Conservation (phyloP, 768 basidiomycete genomes). For the Macrolepiota albuminosa region DNA sequence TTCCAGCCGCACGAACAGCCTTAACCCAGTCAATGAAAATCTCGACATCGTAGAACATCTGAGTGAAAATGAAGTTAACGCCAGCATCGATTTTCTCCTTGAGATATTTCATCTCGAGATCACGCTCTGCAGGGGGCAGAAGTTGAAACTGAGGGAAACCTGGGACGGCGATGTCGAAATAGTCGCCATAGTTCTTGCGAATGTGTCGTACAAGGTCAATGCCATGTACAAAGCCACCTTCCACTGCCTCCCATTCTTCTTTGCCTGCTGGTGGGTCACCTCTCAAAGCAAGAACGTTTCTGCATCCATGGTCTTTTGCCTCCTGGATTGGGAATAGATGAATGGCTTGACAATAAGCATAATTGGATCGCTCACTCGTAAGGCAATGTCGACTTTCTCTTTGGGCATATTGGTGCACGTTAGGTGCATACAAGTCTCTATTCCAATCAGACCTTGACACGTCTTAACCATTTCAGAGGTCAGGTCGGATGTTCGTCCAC, state of each 20-base stretch:
- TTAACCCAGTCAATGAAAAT: conserved; percentile 92
- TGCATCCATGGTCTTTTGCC: conserved; percentile 83
- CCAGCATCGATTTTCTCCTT: conserved; percentile 92
- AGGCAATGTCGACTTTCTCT: conserved; percentile 89
- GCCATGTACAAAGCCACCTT: conserved; percentile 86
- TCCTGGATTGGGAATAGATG: conserved; percentile 46
- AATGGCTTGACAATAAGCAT: conserved; percentile 4
- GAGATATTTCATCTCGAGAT: conserved; percentile 76
- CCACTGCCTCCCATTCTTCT: conserved; percentile 89
- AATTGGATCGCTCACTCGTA: conserved; percentile 53
- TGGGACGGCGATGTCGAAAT: conserved; percentile 93
- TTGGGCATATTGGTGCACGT: conserved; percentile 99
- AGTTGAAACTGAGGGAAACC: conserved; percentile 86
- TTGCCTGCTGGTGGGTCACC: conserved; percentile 90
- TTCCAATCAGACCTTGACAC: conserved; percentile 87
- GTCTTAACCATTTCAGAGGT: conserved; percentile 93
- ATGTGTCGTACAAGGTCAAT: conserved; percentile 92
- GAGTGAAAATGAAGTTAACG: conserved; percentile 92
- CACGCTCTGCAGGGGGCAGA: conserved; percentile 68
- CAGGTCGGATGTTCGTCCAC: conserved; percentile 90
- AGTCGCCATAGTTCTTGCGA: conserved; percentile 75
- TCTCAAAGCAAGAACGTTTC: conserved; percentile 89
- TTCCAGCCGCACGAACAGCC: conserved; percentile 75
- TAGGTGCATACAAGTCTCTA: conserved; percentile 98
- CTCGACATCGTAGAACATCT: conserved; percentile 96